These are phyloP conservation scores for Mesembryanthemum crystallinum DNA, from an alignment of 148 eudicot genomes.

Conservation along the genomic window DNA sequence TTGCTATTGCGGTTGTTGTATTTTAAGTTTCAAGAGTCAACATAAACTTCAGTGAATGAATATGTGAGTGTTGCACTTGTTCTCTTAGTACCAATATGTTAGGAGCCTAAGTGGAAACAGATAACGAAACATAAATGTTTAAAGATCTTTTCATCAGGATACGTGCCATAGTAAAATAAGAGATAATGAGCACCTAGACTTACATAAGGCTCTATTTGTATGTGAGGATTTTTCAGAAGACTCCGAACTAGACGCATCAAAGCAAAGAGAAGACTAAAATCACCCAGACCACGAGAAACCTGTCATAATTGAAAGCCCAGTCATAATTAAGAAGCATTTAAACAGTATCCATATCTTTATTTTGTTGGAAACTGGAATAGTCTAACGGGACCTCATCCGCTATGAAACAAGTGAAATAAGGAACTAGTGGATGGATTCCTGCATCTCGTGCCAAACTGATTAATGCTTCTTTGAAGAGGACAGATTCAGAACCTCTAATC, in stretches of 20 bases:
- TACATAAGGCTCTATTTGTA: slow-evolving; percentile 73
- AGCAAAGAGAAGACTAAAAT: slow-evolving; percentile 64
- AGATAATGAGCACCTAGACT: slow-evolving; percentile 25
- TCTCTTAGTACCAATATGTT: too few species aligned
- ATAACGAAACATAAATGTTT: neutral
- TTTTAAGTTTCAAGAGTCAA: too few species aligned
- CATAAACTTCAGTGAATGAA: too few species aligned
- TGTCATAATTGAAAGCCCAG: slow-evolving; percentile 22
- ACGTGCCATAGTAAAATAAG: neutral
- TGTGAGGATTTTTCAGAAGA: slow-evolving; percentile 71
- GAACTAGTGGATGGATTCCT: slow-evolving; percentile 74
- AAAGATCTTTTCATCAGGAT: neutral
- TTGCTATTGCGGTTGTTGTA: too few species aligned
- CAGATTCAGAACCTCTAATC: slow-evolving; percentile 50
- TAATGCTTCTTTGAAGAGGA: slow-evolving; percentile 67
- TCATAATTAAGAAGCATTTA: slow-evolving; percentile 9
- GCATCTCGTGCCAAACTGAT: slow-evolving; percentile 78
- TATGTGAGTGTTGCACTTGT: too few species aligned
- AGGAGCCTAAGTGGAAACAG: neutral
- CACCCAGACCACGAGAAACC: slow-evolving; percentile 72
- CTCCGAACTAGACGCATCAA: slow-evolving; percentile 71
- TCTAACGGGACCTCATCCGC: slow-evolving; percentile 57
- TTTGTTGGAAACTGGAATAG: neutral
- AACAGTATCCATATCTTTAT: neutral
- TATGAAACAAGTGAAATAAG: slow-evolving; percentile 67